A percentile compares a stretch with the other conserved stretches of the same genome.
phyloP scores from a whole-genome alignment of 257 asterid genomes.

The Nemophila menziesii region DNA sequence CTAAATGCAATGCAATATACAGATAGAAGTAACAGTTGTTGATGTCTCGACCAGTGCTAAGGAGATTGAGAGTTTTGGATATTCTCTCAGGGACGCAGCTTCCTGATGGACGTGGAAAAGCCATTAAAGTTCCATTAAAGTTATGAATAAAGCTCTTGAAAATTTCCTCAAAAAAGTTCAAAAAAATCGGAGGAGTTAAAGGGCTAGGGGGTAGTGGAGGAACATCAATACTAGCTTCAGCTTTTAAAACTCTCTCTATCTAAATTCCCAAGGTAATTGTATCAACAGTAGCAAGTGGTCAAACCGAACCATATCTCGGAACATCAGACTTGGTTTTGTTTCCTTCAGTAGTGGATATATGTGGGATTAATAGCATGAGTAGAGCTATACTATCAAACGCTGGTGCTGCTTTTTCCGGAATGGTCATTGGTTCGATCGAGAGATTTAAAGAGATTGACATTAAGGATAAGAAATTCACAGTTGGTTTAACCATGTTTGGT shows the following conservation, averaged over 20 bases:
- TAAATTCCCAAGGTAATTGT: constrained; percentile 73
- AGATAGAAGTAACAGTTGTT: no score
- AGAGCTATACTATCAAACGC: constrained; percentile 62
- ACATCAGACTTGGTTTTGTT: constrained; percentile 91
- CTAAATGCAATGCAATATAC: no score
- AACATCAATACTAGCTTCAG: constrained; percentile 74
- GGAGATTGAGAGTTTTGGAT: no score
- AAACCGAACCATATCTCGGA: constrained; percentile 79
- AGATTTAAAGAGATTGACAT: constrained; percentile 17
- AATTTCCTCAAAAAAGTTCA: constrained; percentile 37
- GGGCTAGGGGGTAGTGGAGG: constrained; percentile 99
- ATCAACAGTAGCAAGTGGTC: constrained; percentile 92
- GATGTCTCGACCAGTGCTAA: no score
- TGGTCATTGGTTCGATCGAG: constrained; percentile 49
- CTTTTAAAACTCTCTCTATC: constrained; percentile 72
- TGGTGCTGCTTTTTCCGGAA: constrained; percentile 84
- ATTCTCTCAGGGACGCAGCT: constrained; percentile 29
- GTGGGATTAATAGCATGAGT: constrained; percentile 85
- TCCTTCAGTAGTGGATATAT: constrained; percentile 93
- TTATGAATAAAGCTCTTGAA: constrained; percentile 53
- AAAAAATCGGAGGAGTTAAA: constrained; percentile 55
- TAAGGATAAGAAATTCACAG: constrained; percentile 38
- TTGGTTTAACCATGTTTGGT: constrained; percentile 95
- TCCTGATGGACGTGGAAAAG: constrained; percentile 75
- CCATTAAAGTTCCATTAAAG: no score